phyloP scores from a whole-genome alignment of 768 basidiomycete species.

The Suillus lakei region DNA sequence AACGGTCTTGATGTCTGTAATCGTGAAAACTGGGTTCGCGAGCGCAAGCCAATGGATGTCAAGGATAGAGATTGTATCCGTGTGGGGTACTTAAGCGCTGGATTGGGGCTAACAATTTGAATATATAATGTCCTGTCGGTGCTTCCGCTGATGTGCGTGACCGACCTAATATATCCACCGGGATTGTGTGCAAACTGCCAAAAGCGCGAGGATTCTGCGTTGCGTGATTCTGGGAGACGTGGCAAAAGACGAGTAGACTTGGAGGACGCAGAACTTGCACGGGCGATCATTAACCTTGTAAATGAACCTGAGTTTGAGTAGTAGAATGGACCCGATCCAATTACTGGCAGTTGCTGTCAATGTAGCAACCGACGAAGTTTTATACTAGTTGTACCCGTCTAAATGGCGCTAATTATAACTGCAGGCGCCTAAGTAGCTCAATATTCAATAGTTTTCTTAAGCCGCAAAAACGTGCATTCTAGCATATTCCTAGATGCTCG shows the following conservation, averaged over 20 bases:
- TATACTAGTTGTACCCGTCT: background rate
- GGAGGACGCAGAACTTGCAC: conserved; percentile 6
- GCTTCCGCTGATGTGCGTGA: conserved; percentile 4
- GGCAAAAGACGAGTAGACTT: background rate
- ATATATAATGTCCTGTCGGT: background rate
- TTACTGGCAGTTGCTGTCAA: background rate
- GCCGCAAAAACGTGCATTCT: background rate
- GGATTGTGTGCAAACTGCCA: background rate
- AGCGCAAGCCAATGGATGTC: background rate
- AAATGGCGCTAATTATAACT: background rate
- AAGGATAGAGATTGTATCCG: conserved; percentile 1
- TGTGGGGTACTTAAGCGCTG: background rate
- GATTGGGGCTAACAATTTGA: conserved; percentile 7
- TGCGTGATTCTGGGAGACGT: conserved; percentile 1
- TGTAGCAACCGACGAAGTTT: background rate
- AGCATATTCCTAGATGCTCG: background rate
- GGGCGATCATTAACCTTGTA: conserved; percentile 1
- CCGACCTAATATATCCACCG: conserved; percentile 11
- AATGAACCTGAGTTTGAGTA: background rate
- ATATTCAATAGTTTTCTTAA: background rate
- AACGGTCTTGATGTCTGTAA: conserved; percentile 1
- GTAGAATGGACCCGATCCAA: background rate
- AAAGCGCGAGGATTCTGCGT: background rate
- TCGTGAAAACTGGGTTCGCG: background rate
- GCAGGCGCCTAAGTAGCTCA: background rate